phyloP scores from a whole-genome alignment of 257 asterid genomes.

The Leptodermis oblonga region DNA sequence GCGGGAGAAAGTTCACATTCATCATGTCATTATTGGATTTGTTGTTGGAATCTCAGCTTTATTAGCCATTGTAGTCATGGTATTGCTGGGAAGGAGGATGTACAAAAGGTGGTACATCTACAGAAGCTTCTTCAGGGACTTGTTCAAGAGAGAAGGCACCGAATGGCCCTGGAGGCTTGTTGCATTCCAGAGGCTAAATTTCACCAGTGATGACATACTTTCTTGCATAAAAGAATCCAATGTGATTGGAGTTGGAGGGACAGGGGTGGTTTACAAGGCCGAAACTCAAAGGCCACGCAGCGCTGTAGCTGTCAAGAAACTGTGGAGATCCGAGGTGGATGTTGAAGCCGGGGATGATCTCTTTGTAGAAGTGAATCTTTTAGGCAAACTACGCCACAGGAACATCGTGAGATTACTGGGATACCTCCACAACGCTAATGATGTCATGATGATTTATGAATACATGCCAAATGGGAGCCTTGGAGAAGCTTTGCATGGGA shows the following conservation, averaged over 20 bases:
- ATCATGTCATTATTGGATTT: slow-evolving; percentile 43
- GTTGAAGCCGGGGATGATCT: slow-evolving; percentile 59
- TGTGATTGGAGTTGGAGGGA: slow-evolving; percentile 69
- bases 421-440: slow-evolving; percentile 62
- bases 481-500: slow-evolving; percentile 62
- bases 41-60: slow-evolving; percentile 42
- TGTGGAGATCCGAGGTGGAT: slow-evolving; percentile 55
- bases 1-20: slow-evolving; percentile 31
- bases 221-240: slow-evolving; percentile 61
- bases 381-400: slow-evolving; percentile 72
- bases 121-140: slow-evolving; percentile 43
- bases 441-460: slow-evolving; percentile 68
- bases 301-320: slow-evolving; percentile 65
- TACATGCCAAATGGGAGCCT: slow-evolving; percentile 85
- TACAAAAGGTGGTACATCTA: slow-evolving; percentile 57
- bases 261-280: slow-evolving; percentile 69
- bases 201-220: slow-evolving; percentile 56
- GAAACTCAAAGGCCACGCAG: slow-evolving; percentile 47
- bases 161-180: slow-evolving; percentile 87
- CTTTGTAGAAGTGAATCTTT: slow-evolving; percentile 53
- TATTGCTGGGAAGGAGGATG: slow-evolving; percentile 42
- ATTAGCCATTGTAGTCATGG: slow-evolving; percentile 27
- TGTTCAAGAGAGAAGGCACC: slow-evolving; percentile 41
- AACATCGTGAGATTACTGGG: slow-evolving; percentile 66
- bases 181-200: slow-evolving; percentile 67